These are phyloP conservation scores for Geranium incanum DNA, from an alignment of 441 rosid species.

Conservation along the genomic window DNA sequence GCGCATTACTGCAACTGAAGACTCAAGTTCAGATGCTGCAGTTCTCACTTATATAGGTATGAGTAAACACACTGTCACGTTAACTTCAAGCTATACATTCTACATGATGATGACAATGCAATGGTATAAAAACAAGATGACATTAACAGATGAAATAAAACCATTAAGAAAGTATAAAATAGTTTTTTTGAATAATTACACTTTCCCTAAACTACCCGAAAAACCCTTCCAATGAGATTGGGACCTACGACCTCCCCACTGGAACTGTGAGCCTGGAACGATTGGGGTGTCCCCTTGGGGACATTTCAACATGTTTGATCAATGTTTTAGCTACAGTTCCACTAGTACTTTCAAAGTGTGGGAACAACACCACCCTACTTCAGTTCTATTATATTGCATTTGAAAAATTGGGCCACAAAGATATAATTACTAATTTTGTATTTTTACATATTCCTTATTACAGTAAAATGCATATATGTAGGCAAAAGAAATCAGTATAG, in stretches of 20 bases:
- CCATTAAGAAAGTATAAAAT: neutral
- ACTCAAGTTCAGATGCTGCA: conserved; percentile 3
- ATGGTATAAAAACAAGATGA: neutral
- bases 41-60: conserved; percentile 7
- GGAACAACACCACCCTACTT: neutral
- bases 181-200: neutral
- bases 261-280: too few species aligned
- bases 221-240: too few species aligned
- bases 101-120: neutral
- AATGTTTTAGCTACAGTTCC: neutral
- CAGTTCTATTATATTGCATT: neutral
- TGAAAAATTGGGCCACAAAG: neutral
- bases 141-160: neutral
- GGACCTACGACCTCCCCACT: too few species aligned
- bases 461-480: neutral
- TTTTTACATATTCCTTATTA: neutral
- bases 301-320: neutral
- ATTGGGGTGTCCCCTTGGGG: too few species aligned
- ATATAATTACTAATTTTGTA: neutral
- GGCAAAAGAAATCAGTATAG: neutral
- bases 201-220: too few species aligned
- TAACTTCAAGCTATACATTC: neutral
- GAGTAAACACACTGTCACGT: neutral
- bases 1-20: conserved; percentile 54
- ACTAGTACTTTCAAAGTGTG: neutral